These are phyloP conservation scores for Clonostachys rhizophaga DNA, from an alignment of 2,329 filamentous ascomycete species.

Conservation along the genomic window DNA sequence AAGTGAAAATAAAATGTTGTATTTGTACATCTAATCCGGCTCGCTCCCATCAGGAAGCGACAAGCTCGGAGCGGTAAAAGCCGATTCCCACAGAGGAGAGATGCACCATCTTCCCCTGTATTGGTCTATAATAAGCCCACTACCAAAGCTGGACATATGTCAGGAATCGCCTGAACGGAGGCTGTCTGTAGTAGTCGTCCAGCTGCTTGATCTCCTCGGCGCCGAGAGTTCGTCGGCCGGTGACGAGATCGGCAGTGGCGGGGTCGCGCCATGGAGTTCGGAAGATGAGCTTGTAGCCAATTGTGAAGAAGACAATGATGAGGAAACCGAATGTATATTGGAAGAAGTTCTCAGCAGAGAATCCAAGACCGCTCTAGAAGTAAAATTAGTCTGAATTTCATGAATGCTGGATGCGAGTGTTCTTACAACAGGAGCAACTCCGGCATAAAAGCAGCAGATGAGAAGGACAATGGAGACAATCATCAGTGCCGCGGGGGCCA, in stretches of 20 bases:
- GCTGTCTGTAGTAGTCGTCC: background rate
- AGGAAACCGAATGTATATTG: background rate
- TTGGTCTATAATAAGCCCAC: no score
- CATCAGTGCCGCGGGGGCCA: background rate
- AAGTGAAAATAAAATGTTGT: no score
- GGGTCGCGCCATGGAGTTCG: slow-evolving; percentile 1
- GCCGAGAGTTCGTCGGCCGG: background rate
- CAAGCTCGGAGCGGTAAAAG: no score
- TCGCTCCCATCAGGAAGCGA: no score
- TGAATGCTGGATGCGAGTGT: background rate
- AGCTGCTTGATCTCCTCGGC: background rate
- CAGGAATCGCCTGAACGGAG: background rate
- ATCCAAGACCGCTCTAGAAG: no score
- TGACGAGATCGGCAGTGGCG: background rate
- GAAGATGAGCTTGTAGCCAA: background rate
- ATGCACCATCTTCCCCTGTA: no score
- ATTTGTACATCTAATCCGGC: no score
- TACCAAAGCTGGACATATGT: background rate
- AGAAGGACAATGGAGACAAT: background rate
- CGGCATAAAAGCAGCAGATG: background rate
- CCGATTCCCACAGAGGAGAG: no score
- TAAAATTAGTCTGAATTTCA: no score
- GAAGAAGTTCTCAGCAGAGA: background rate
- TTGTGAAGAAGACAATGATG: background rate
- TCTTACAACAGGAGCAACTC: background rate